A percentile compares a stretch with the other conserved stretches of the same genome.
phyloP scores from a whole-genome alignment of 2,329 filamentous ascomycete species.

The Zarea fungicola region DNA sequence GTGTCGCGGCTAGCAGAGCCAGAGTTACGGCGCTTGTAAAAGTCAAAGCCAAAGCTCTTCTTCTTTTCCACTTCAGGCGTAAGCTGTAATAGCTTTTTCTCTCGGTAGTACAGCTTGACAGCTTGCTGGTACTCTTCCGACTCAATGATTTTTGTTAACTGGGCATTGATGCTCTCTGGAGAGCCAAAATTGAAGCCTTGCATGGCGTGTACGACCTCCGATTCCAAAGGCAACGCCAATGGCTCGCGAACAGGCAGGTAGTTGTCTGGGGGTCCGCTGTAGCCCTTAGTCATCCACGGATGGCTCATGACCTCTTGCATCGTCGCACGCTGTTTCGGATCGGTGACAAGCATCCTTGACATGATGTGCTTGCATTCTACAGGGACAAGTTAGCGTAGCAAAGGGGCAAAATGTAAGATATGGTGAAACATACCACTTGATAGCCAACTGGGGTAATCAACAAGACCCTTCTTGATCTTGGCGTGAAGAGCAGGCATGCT shows the following conservation, averaged over 20 bases:
- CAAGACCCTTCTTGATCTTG: conserved; percentile 95
- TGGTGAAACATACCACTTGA: conserved; percentile 63
- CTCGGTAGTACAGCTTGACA: conserved; percentile 64
- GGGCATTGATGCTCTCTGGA: conserved; percentile 72
- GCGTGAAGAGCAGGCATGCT: conserved; percentile 98
- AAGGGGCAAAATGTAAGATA: not conserved
- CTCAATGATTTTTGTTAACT: conserved; percentile 80
- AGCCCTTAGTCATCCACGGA: conserved; percentile 94
- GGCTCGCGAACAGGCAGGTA: conserved; percentile 80
- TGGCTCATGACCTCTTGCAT: conserved; percentile 91
- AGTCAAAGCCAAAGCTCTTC: conserved; percentile 85
- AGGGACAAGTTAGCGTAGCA: conserved; percentile 2
- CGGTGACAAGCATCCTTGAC: conserved; percentile 91
- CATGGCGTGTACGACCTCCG: conserved; percentile 84
- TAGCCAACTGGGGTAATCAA: conserved; percentile 93
- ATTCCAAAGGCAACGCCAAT: conserved; percentile 76
- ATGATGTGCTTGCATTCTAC: conserved; percentile 91
- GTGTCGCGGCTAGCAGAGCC: conserved; percentile 77
- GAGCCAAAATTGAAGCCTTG: conserved; percentile 96
- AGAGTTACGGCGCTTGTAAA: conserved; percentile 92
- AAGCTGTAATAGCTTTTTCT: conserved; percentile 54
- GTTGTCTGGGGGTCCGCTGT: conserved; percentile 80
- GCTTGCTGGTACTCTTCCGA: conserved; percentile 92
- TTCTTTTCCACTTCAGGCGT: conserved; percentile 71
- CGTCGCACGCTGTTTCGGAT: conserved; percentile 79